Evolutionary conservation across 495 filamentous ascomycete species (phyloP).

Genomic region (Aspergillus kassunensis): DNA sequence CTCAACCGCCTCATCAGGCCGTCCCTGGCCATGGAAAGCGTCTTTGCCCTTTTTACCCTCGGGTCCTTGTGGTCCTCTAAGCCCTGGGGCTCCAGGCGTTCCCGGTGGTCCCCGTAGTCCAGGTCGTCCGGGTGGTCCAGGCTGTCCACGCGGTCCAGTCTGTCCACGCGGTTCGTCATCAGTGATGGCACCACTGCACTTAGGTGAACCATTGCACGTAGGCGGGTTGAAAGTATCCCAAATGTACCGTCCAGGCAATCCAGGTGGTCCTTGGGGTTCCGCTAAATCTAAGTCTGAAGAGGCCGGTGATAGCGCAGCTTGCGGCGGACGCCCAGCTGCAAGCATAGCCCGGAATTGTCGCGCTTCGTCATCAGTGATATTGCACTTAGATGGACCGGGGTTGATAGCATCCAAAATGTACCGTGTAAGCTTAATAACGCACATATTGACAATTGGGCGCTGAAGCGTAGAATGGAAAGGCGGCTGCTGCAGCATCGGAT

Average conservation of each 20-base stretch:
- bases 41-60: neutral
- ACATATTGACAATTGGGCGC: conserved; percentile 1
- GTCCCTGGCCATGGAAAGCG: neutral
- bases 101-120: neutral
- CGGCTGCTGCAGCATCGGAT: neutral
- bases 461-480: neutral
- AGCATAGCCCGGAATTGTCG: no score
- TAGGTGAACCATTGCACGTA: no score
- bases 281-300: no score
- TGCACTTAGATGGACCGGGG: no score
- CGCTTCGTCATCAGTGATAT: no score
- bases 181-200: no score
- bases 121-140: neutral
- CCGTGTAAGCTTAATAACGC: neutral
- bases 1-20: no score
- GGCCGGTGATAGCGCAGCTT: no score
- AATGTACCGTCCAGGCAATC: neutral
- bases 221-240: no score
- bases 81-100: neutral
- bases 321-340: no score
- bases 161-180: no score
- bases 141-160: no score
- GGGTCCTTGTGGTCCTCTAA: neutral
- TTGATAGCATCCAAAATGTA: neutral
- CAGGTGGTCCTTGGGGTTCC: neutral